These are phyloP conservation scores for Coemansia asiatica DNA, from an alignment of 192 early-diverging fungal species.

Conservation along the genomic window DNA sequence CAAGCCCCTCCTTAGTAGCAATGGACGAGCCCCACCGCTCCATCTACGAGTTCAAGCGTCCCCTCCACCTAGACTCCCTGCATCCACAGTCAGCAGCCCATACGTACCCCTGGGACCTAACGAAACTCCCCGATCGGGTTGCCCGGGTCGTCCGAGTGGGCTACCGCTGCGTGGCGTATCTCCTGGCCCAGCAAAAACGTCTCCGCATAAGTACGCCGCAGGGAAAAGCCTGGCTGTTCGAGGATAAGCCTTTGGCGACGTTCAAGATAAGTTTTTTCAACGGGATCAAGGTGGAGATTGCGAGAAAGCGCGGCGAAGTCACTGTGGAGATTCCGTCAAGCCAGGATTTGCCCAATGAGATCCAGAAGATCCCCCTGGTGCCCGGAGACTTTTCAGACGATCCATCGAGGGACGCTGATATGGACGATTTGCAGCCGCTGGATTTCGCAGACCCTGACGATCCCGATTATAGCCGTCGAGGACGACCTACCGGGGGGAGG, in stretches of 20 bases:
- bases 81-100: background rate
- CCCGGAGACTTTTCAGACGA: slow-evolving; percentile 10
- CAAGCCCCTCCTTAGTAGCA: slow-evolving; percentile 12
- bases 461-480: background rate
- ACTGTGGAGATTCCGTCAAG: slow-evolving; percentile 55
- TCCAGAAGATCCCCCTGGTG: slow-evolving; percentile 39
- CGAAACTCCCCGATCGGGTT: slow-evolving; percentile 22
- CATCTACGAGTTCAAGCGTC: slow-evolving; percentile 31
- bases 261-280: slow-evolving; percentile 69
- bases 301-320: slow-evolving; percentile 22
- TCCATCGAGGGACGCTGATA: too few relatives aligned
- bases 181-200: slow-evolving; percentile 65
- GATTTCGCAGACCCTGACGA: background rate
- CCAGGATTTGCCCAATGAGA: slow-evolving; percentile 50
- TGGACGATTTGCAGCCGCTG: too few relatives aligned
- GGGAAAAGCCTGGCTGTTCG: slow-evolving; percentile 67
- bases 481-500: too few relatives aligned
- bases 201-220: slow-evolving; percentile 70
- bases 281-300: slow-evolving; percentile 57
- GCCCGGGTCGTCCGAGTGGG: slow-evolving; percentile 50
- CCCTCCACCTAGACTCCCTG: slow-evolving; percentile 13
- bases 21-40: slow-evolving; percentile 12
- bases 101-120: slow-evolving; percentile 24
- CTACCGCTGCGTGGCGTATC: slow-evolving; percentile 56
- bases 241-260: slow-evolving; percentile 61